Percentiles rank a stretch among this genome's conserved stretches.
Evolutionary conservation across 192 early-diverging fungal genomes (phyloP).

Genomic region (Rhizophagus clarus): DNA sequence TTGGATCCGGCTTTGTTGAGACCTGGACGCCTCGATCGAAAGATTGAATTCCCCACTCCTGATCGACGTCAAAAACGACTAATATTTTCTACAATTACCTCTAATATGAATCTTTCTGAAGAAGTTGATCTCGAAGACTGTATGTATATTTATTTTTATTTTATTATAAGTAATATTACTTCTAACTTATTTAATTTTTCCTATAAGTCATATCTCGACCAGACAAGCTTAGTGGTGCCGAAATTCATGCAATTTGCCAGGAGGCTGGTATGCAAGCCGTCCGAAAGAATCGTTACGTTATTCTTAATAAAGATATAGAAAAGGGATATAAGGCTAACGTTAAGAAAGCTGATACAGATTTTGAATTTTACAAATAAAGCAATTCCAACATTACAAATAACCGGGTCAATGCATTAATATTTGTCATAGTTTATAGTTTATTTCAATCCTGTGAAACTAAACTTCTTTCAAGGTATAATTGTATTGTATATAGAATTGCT

Average conservation of each 20-base stretch:
- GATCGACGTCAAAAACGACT: conserved; percentile 97
- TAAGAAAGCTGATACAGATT: conserved; percentile 93
- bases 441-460: too few species aligned
- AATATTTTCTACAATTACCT: conserved; percentile 94
- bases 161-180: not conserved
- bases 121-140: conserved; percentile 98
- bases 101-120: conserved; percentile 96
- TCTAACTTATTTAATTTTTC: not conserved
- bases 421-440: not conserved
- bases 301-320: conserved; percentile 93
- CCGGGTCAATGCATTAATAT: not conserved
- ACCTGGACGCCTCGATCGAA: conserved; percentile 95
- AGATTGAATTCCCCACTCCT: conserved; percentile 99
- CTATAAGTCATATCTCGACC: conserved; percentile 86
- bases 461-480: not conserved
- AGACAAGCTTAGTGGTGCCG: conserved; percentile 95
- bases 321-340: conserved; percentile 95
- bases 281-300: conserved; percentile 96
- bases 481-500: not conserved
- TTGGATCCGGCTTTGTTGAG: conserved; percentile 96
- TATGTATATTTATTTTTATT: conserved; percentile 44
- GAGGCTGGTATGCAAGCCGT: conserved; percentile 99
- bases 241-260: conserved; percentile 97
- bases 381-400: not conserved
- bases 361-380: conserved; percentile 93